Evolutionary conservation across 208 protist species (phyloP).

Genomic region (Tritrichomonas musculus): DNA sequence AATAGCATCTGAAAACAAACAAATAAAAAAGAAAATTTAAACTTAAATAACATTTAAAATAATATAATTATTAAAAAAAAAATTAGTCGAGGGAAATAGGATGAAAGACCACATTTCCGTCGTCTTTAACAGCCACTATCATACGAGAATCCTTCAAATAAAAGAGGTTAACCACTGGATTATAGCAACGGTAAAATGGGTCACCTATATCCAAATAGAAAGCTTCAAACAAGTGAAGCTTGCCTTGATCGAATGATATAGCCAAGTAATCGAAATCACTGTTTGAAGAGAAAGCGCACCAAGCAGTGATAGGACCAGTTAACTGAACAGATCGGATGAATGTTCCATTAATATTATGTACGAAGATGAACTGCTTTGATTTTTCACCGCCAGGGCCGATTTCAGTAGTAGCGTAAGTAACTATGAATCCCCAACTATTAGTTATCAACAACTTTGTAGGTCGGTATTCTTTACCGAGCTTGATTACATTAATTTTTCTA

Average conservation of each 20-base stretch:
- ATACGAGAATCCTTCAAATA: no score
- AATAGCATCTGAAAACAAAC: no score
- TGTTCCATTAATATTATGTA: not conserved
- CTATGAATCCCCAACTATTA: not conserved
- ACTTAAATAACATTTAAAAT: no score
- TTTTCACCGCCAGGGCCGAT: no score
- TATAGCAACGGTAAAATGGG: no score
- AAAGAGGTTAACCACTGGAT: no score
- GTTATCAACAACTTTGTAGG: not conserved
- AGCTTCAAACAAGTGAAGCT: not conserved
- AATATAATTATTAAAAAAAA: no score
- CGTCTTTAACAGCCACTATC: no score
- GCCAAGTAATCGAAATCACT: not conserved
- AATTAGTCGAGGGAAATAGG: no score
- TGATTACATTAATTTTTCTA: not conserved
- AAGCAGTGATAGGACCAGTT: not conserved
- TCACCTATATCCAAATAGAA: not conserved
- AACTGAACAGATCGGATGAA: not conserved
- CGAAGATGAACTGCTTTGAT: not conserved
- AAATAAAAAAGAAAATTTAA: no score
- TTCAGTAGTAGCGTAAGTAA: not conserved
- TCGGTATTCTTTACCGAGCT: not conserved
- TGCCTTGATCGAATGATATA: not conserved
- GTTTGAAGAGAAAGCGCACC: not conserved
- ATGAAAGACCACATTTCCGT: no score